Base-by-base conservation (phyloP, 768 basidiomycete genomes). In the Lentinula guzmanii region DNA sequence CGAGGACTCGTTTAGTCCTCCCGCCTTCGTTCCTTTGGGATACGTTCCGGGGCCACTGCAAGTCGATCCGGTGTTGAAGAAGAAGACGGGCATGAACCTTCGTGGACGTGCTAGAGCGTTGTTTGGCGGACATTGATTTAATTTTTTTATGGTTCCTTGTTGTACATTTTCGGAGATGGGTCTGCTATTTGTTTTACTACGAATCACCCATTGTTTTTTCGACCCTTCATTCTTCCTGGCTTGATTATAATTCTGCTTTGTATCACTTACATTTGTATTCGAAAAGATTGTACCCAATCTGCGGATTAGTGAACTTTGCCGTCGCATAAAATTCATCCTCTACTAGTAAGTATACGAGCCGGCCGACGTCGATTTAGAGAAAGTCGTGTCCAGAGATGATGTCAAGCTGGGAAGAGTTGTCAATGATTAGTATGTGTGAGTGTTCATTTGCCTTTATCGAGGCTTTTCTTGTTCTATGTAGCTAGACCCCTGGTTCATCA, bases 1-100 rank as follows among this genome's bases (percentile, higher is more conserved):
- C 24, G 52, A 61, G 15, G 52, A 61, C 18, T 61, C 60, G 18
- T 61, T 61, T 41, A 35, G 11, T 6, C 60, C 60, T 11, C 60
- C 60, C 8, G 8, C 34, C 9, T 6, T 52, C 6, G 39, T 42
- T 10, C 24, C 52, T 33, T 35, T 50, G 15, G 42, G 55, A 9
- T 16, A 31, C 10, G 15, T 21, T 16, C 42, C 55, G 13, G 3
- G 9, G 1, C 46, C 16, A 18, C n/a, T 16, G 11, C 37, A n/a
- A 13, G 24, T 2, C 15, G 39, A 39, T 31, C 15, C 41, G 9
- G 8, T n/a, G 28, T 13, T 57, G 3, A 48, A 48, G 46, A 43
- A 57, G 55, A 57, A 57, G 55, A 57, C n/a, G 8, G 52, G 34
- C 1, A 31, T 37, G 28, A 54, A 33, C 28, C 41, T 57, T n/a